Conservation (phyloP, 306 rosid genomes). For the Fragaria vesca region DNA sequence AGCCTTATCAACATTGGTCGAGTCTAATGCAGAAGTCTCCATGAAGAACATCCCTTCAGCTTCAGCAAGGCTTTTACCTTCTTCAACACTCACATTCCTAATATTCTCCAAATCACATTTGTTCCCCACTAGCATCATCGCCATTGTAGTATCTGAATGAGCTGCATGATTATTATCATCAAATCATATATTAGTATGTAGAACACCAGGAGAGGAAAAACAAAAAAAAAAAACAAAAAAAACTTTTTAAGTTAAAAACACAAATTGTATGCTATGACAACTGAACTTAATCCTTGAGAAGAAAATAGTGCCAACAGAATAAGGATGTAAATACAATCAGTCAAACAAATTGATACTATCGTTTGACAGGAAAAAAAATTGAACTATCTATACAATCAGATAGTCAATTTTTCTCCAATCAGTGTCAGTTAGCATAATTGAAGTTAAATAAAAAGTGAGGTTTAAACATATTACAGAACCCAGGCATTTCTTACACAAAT, state of each 20-base stretch:
- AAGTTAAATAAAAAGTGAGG: neutral
- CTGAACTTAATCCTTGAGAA: neutral
- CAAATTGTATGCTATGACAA: neutral
- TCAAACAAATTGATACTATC: neutral
- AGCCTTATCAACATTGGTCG: slow-evolving; percentile 79
- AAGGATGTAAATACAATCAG: neutral
- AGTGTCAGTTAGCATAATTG: neutral
- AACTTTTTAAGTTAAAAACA: neutral
- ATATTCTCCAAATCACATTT: slow-evolving; percentile 81
- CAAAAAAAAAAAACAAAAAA: neutral
- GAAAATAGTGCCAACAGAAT: neutral
- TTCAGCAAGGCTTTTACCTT: slow-evolving; percentile 88
- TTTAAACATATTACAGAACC: neutral
- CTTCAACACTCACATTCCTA: slow-evolving; percentile 76
- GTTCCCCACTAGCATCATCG: slow-evolving; percentile 91
- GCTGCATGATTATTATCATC: slow-evolving; percentile 50
- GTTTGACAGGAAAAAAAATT: no score
- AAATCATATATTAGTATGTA: slow-evolving; percentile 6
- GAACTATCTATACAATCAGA: neutral
- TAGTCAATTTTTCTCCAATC: neutral
- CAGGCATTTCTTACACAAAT: neutral
- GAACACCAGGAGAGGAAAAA: neutral
- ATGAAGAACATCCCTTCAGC: slow-evolving; percentile 89
- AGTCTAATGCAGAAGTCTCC: slow-evolving; percentile 92
- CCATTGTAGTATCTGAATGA: slow-evolving; percentile 89